Evolutionary conservation across 225 moss, liverwort and hornwort species (phyloP), one percentile per base, ranked within the genome.

Genomic region (Neckera pumila): DNA sequence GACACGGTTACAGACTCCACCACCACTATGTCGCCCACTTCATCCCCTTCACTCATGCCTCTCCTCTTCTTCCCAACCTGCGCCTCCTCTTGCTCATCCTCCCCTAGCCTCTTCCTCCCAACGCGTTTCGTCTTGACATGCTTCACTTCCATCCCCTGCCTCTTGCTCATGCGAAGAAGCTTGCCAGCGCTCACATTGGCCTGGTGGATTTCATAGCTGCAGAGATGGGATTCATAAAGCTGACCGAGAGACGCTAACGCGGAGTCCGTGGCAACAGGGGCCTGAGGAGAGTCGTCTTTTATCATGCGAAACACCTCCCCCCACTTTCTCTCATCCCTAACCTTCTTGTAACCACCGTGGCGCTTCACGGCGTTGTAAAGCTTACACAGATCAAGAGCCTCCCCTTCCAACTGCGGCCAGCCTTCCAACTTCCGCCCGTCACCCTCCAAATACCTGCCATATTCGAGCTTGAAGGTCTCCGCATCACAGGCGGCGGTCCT

Each of bases 321-420:
- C 97, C 95, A 98, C 93, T 94, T 97, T 26, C 87, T 91, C 90
- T 96, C 98, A 88, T 94, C 93, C 86, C 96, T 93, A 89, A 97
- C 96, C 88, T 91, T 97, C 69, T 94, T 96, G 85, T 92, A 97
- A 86, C 98, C 98, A 89, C 98, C 98, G 76, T 98, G 95, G 84
- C 98, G 96, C 95, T 97, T 98, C 91, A 98, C 96, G 88, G 96
- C 97, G 92, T 97, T 97, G 90, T 95, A 97, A 47, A 98, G 93
- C 92, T 92, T 96, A 86, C 98, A 98, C 85, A 98, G 90, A 92
- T 98, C 98, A 34, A 98, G 89, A 82, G 95, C 86, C 90, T 94
- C 96, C 45, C 95, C 97, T 85, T 95, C 96, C 59, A 93, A 91
- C 86, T 66, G 82, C 38, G 98, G 97, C 98, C 98, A 96, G 23